Conservation (phyloP, 345 rosid species). For the Camelina laxa region DNA sequence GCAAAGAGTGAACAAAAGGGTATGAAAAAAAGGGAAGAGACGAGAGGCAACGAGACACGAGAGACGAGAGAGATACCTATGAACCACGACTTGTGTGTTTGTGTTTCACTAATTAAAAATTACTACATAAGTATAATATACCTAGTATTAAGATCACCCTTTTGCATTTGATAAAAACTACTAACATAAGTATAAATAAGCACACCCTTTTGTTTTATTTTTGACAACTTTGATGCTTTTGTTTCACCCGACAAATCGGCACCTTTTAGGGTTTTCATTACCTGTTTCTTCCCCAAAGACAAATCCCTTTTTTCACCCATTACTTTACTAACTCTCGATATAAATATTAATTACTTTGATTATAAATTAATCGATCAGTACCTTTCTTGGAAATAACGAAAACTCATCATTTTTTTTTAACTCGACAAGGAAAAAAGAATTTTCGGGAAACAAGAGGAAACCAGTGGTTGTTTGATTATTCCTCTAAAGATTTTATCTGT, state of each 20-base stretch:
- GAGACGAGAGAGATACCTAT: constrained; percentile 44
- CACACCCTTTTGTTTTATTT: constrained; percentile 47
- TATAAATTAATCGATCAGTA: constrained; percentile 28
- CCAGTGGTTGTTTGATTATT: constrained; percentile 40
- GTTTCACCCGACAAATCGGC: constrained; percentile 51
- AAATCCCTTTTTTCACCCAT: constrained; percentile 39
- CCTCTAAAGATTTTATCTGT: constrained; percentile 34
- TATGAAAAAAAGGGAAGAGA: constrained; percentile 40
- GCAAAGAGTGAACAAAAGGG: constrained; percentile 40
- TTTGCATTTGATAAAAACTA: neutral
- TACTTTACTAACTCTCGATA: constrained; percentile 24
- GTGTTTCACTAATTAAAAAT: constrained; percentile 9
- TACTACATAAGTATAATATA: neutral
- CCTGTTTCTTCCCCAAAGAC: constrained; percentile 49
- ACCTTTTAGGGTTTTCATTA: constrained; percentile 51
- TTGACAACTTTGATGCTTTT: constrained; percentile 51
- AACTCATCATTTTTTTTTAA: constrained; percentile 38
- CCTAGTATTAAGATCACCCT: neutral
- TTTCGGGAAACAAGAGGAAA: constrained; percentile 42
- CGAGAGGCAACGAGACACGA: constrained; percentile 41
- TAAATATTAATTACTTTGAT: constrained; percentile 16
- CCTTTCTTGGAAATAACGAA: constrained; percentile 45
- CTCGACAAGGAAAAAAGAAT: constrained; percentile 43
- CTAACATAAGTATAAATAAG: constrained; percentile 45
- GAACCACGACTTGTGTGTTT: constrained; percentile 32